Base-by-base conservation (phyloP, 1,284 basidiomycete species). In the Ustilago hordei region DNA sequence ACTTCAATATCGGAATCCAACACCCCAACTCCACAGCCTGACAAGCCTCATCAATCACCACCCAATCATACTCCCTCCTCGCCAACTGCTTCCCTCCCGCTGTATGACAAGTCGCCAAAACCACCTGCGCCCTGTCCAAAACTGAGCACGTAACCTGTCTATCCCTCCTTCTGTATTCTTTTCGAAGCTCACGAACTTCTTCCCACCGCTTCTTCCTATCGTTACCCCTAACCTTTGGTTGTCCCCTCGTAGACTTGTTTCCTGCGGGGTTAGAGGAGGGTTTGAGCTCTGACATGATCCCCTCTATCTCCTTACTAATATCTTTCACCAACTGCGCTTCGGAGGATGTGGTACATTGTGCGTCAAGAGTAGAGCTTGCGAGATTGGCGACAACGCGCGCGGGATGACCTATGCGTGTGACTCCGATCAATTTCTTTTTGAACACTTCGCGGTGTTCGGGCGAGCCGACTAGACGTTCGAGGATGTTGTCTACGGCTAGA, bases 11-110 rank as follows among this genome's bases (percentile, higher is more conserved):
- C 0, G 96, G 95, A 36, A 98, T 91, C 95, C 96, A 98, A 86
- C 95, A 98, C 3, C 95, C 93, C 8, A 95, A 93, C 87, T 98
- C 95, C n/a, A 97, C 86, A 3, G 95, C 95, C 86, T 98, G 96
- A 0, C 95, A 98, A 15, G 86, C 87, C 87, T 98, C 96, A 79
- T 98, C 96, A 47, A 99, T 94, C 48, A 98, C 92, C 8, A 95
- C 91, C 0, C 95, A 91, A 84, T 98, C 96, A 81, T 98, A 99
- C 3, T 63, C 38, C 6, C 66, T 35, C 3, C 59, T 32, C 7
- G 78, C 68, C 55, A 84, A 58, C 55, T 79, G 68, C 45, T 72
- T 75, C 4, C 75, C 75, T 0, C 69, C 81, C 1, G 80, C 79
- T 0, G 93, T 93, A 87, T 98, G 95, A 77, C 95, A 98, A 1